phyloP scores from a whole-genome alignment of 1,284 basidiomycete genomes.

The Apiotrichum laibachii region DNA sequence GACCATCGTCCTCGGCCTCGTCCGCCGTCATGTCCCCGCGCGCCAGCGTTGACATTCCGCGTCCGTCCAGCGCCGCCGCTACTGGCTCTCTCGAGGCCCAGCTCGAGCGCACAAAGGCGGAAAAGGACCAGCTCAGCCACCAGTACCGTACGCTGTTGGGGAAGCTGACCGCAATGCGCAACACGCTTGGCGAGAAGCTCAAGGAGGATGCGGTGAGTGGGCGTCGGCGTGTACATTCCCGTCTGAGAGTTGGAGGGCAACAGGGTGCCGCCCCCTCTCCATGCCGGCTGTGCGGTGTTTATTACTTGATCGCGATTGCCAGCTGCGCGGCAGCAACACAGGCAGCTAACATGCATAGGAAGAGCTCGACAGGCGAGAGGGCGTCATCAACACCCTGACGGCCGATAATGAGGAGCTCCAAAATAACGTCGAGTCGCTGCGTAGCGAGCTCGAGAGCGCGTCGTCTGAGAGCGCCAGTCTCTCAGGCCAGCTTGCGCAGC shows the following conservation, averaged over 20 bases:
- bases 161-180: conserved; percentile 90
- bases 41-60: conserved; percentile 10
- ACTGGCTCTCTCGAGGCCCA: conserved; percentile 44
- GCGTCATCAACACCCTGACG: conserved; percentile 70
- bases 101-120: conserved; percentile 56
- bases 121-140: conserved; percentile 77
- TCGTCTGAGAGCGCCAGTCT: conserved; percentile 69
- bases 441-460: conserved; percentile 69
- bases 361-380: conserved; percentile 88
- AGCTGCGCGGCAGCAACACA: neutral
- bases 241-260: no score
- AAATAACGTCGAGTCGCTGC: conserved; percentile 68
- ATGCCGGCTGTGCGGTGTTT: no score
- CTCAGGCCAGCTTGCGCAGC: conserved; percentile 63
- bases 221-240: neutral
- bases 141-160: conserved; percentile 84
- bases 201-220: conserved; percentile 82
- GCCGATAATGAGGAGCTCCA: conserved; percentile 72
- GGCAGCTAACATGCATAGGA: conserved; percentile 61
- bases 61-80: neutral
- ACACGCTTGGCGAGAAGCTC: conserved; percentile 87
- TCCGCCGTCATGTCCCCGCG: conserved; percentile 14
- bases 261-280: no score
- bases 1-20: conserved; percentile 10
- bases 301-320: neutral